Conservation (phyloP, 352 stramenopile genomes). For the Phytophthora hibernalis region DNA sequence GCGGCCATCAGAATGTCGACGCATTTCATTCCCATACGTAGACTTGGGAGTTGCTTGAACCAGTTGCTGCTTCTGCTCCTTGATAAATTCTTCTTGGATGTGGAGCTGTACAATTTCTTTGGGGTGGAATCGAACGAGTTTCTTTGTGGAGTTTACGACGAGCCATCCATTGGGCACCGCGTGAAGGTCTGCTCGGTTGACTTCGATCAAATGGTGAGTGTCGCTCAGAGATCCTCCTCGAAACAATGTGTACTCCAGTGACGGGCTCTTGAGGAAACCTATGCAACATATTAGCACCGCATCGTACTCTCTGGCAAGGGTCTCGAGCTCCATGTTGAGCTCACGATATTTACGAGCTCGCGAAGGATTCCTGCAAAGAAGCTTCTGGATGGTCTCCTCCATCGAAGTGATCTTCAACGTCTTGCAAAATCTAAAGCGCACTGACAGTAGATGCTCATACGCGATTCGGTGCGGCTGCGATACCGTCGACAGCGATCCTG, state of each 20-base stretch:
- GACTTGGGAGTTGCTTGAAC: conserved; percentile 32
- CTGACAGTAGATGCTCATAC: conserved; percentile 37
- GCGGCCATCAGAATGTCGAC: conserved; percentile 58
- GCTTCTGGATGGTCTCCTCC: conserved; percentile 31
- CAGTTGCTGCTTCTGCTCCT: conserved; percentile 42
- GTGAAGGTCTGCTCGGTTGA: conserved; percentile 29
- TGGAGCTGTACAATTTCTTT: conserved; percentile 48
- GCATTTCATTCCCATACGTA: conserved; percentile 49
- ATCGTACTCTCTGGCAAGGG: conserved; percentile 27
- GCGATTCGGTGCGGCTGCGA: conserved; percentile 34
- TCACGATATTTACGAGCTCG: conserved; percentile 26
- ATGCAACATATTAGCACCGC: conserved; percentile 21
- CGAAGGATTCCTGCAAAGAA: conserved; percentile 14
- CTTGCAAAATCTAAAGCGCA: conserved; percentile 32
- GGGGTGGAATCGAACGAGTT: conserved; percentile 49
- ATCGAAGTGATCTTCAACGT: conserved; percentile 23
- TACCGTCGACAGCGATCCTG: conserved; percentile 9
- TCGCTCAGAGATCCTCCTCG: conserved; percentile 33
- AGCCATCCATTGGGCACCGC: conserved; percentile 48
- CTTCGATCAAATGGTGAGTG: conserved; percentile 42
- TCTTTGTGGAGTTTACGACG: conserved; percentile 55
- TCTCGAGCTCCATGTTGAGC: conserved; percentile 28
- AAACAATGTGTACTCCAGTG: conserved; percentile 38
- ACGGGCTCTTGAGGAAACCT: conserved; percentile 21
- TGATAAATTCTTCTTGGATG: conserved; percentile 39